Conservation (phyloP, 805 yeast species). For the Saturnispora saitoi region DNA sequence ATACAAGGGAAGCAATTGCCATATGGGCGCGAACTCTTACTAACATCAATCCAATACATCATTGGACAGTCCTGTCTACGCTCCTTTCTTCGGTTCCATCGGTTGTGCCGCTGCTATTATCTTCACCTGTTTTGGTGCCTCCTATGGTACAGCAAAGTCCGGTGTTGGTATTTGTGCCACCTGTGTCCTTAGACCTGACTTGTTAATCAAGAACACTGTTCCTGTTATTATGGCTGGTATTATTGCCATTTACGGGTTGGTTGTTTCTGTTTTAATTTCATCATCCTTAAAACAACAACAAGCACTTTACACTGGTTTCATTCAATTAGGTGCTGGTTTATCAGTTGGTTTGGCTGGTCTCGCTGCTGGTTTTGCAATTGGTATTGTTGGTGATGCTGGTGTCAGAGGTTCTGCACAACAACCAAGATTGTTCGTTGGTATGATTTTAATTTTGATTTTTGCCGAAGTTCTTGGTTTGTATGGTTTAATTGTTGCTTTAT, state of each 20-base stretch:
- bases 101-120: conserved; percentile 99
- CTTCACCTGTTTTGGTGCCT: conserved; percentile 98
- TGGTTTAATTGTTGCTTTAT: conserved; percentile 96
- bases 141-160: conserved; percentile 97
- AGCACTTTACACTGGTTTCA: conserved; percentile 93
- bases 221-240: conserved; percentile 99
- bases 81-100: conserved; percentile 97
- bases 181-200: conserved; percentile 94
- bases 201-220: conserved; percentile 84
- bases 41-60: not conserved
- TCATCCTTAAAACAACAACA: conserved; percentile 83
- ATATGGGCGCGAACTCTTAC: not conserved
- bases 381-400: conserved; percentile 99
- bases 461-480: conserved; percentile 97
- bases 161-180: conserved; percentile 99
- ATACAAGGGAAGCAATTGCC: not conserved
- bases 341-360: conserved; percentile 95
- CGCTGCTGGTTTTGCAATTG: conserved; percentile 98
- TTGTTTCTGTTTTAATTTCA: conserved; percentile 89
- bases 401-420: conserved; percentile 98
- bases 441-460: conserved; percentile 96
- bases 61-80: conserved; percentile 56
- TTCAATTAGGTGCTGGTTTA: conserved; percentile 96
- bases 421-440: conserved; percentile 96
- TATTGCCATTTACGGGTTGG: conserved; percentile 96